Evolutionary conservation across 1,139 yeast genomes (phyloP).

Genomic region (Hanseniaspora sp.): DNA sequence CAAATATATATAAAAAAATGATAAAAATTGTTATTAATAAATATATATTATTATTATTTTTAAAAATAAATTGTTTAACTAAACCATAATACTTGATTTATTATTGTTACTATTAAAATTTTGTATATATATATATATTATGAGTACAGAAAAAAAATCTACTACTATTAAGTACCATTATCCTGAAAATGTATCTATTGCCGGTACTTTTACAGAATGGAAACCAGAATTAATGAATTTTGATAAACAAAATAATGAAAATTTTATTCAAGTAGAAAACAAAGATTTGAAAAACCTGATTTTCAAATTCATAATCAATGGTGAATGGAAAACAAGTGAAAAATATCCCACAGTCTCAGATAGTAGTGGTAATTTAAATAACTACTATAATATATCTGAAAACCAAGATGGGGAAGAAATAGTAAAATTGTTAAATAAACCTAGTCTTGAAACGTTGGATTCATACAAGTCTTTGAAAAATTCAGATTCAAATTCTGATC

Average conservation of each 20-base stretch:
- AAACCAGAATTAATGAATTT: constrained; percentile 5
- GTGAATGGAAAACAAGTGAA: constrained; percentile 1
- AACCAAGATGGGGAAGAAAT: background rate
- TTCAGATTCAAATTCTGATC: background rate
- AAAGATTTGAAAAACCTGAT: background rate
- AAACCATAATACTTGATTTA: too few relatives aligned
- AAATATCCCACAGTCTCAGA: background rate
- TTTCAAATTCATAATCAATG: constrained; percentile 2
- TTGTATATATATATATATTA: too few relatives aligned
- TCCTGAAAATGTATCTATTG: background rate
- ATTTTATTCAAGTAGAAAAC: background rate
- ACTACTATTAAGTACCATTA: background rate
- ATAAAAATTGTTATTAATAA: too few relatives aligned
- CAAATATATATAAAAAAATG: too few relatives aligned
- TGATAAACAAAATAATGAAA: background rate
- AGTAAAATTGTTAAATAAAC: background rate
- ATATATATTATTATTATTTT: too few relatives aligned
- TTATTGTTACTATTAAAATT: too few relatives aligned
- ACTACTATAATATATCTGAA: background rate
- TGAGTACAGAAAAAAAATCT: background rate
- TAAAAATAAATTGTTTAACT: too few relatives aligned
- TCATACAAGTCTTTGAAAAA: background rate
- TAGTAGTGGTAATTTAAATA: constrained; percentile 1
- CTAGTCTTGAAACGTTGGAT: background rate
- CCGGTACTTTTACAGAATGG: constrained; percentile 13